Base-by-base conservation (phyloP, 192 early-diverging fungal genomes). In the Backusella tarrabulga region DNA sequence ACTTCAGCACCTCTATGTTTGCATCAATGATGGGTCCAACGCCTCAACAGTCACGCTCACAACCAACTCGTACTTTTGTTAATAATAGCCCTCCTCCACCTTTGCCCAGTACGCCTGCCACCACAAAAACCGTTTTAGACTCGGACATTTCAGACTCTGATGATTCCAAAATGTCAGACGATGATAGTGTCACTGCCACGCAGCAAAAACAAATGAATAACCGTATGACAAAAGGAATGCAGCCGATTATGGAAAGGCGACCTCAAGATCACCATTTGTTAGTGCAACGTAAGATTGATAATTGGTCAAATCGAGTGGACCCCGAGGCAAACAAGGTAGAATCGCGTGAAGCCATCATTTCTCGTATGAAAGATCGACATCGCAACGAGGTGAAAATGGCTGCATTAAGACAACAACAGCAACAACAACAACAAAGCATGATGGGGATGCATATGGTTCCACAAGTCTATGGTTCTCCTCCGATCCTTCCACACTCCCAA, bases 131-230 rank as follows among this genome's bases (percentile, higher is more conserved):
- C 3, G 78, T 79, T 15, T 50, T 79, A 9, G 78, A 79, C 26
- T 79, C 78, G 35, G 78, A 79, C 60, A 44, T 79, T 12, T 79
- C 78, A 15, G 78, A 75, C n/a, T 74, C 72, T 29, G 73, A 79
- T 15, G 78, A 79, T 17, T 44, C 44, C 17, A 73, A 60, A 34
- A 32, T 46, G 15, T 68, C 67, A 34, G 78, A 79, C n/a, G 38
- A 72, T 11, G 46, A 40, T 1, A 32, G 34, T 32, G 73, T 63
- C 32, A 67, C 6, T 21, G 67, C 26, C 23, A 46, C 6, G 26
- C 26, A 44, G 42, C 19, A 72, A 26, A 44, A 26, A 15, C 15
- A 19, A 23, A 41, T 6, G 15, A 26, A 21, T n/a, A 21, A 11
- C 35, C 73, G 72, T 26, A 41, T 41, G 34, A 75, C 78, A 67